These are phyloP conservation scores for Pholiota conissans DNA, from an alignment of 768 basidiomycete species.

Conservation along the genomic window DNA sequence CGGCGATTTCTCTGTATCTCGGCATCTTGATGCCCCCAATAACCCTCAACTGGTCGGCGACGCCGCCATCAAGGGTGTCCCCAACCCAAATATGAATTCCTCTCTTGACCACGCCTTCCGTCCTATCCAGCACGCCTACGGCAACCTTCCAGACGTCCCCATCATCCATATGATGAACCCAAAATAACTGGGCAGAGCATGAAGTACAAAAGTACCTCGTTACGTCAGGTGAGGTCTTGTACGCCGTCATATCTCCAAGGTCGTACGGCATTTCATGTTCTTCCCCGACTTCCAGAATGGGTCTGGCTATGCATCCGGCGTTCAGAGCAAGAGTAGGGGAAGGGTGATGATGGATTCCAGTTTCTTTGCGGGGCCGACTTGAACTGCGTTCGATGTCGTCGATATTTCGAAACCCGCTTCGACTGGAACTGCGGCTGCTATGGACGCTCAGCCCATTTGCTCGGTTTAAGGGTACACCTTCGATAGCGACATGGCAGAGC, in stretches of 20 bases:
- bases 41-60: constrained; percentile 25
- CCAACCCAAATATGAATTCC: constrained; percentile 26
- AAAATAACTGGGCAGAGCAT: constrained; percentile 30
- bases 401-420: not conserved
- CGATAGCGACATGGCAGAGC: constrained; percentile 17
- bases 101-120: constrained; percentile 23
- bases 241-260: constrained; percentile 21
- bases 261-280: constrained; percentile 18
- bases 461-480: constrained; percentile 20
- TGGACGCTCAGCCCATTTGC: constrained; percentile 4
- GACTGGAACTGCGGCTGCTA: constrained; percentile 11
- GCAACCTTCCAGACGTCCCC: constrained; percentile 24
- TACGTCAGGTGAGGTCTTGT: constrained; percentile 19
- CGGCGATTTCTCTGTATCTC: constrained; percentile 16
- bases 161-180: constrained; percentile 3
- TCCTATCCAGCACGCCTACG: constrained; percentile 24
- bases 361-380: not conserved
- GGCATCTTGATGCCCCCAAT: constrained; percentile 20
- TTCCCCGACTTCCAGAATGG: constrained; percentile 6
- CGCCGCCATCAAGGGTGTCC: constrained; percentile 31
- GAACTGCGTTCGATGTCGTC: not conserved
- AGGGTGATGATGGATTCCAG: too few relatives aligned
- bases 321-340: not conserved
- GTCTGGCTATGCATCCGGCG: constrained; percentile 8
- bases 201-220: constrained; percentile 28